Base-by-base conservation (phyloP, 148 eudicot genomes). In the Polygonum maritimum region DNA sequence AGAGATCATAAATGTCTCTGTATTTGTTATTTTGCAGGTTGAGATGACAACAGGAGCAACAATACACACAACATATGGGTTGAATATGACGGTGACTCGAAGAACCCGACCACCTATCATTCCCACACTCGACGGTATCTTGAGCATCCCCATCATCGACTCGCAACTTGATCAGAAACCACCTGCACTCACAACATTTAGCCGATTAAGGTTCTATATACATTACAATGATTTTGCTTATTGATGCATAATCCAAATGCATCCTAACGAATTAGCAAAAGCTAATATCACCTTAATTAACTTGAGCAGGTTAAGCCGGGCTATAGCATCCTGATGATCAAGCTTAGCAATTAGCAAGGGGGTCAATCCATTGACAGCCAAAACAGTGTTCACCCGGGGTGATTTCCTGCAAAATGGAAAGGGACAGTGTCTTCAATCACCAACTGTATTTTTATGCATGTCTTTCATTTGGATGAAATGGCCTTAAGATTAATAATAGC, bases 251-350 rank as follows among this genome's bases (percentile, higher is more conserved):
- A 41, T 41, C 9, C 45, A 41, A 41, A 44, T 10, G 10, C 47
- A 44, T 1, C 36, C 38, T 62, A 62, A 31, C 12, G 4, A 31
- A 62, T 1, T 31, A 62, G 38, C 18, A 26, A 62, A 54, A 62
- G 12, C 35, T 31, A 31, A 62, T 62, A 31, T 62, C 26, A 95
- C 99, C 97, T 95, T 95, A 49, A 95, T 95, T 71, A 95, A 76
- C 86, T 91, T 92, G 74, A 95, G 94, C 79, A 95, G 81, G 86
- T 95, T 92, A 81, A 95, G 90, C 55, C 99, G 97, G 84, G 99
- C 94, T 76, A 95, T 95, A 58, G 99, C 99, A 88, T 95, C 99
- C 83, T 83, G 99, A 74, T 95, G 97, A 79, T 95, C 96, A 48
- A 95, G 96, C 87, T 93, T 92, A 5, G 87, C 89, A 77, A 95